These are phyloP conservation scores for Candida vartiovaarae DNA, from an alignment of 805 yeast species.

Conservation along the genomic window DNA sequence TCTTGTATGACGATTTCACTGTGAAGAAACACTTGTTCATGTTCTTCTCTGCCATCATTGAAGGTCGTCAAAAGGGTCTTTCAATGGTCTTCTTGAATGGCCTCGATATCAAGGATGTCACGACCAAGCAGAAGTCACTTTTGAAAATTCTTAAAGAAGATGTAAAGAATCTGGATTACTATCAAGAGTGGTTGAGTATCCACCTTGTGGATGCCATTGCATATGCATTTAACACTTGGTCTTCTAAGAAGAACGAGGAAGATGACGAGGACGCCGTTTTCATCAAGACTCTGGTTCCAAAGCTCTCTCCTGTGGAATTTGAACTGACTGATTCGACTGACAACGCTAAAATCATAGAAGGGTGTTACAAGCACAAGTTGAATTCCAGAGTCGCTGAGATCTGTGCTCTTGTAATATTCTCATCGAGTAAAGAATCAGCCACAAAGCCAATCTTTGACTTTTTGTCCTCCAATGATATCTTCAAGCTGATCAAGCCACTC, in stretches of 20 bases:
- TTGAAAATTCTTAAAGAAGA: conserved; percentile 49
- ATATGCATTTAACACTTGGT: conserved; percentile 73
- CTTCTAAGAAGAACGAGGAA: conserved; percentile 45
- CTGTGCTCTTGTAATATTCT: conserved; percentile 63
- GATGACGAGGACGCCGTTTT: conserved; percentile 36
- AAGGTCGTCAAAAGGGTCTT: conserved; percentile 72
- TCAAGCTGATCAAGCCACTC: conserved; percentile 26
- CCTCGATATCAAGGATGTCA: conserved; percentile 20
- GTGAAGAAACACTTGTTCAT: conserved; percentile 51
- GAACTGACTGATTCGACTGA: conserved; percentile 4
- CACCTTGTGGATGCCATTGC: conserved; percentile 69
- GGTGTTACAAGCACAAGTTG: conserved; percentile 49
- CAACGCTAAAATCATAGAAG: conserved; percentile 23
- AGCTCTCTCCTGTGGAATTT: conserved; percentile 14
- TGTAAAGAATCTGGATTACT: conserved; percentile 41
- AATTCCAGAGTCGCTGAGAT: conserved; percentile 69
- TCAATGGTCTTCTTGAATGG: conserved; percentile 64
- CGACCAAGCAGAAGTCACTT: conserved; percentile 33
- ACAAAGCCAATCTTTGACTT: conserved; percentile 36
- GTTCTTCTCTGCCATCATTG: conserved; percentile 61
- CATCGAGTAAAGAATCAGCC: conserved; percentile 38
- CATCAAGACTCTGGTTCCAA: conserved; percentile 29
- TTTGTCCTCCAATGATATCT: conserved; percentile 33
- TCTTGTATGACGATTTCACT: conserved; percentile 44
- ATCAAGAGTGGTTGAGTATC: conserved; percentile 58